Evolutionary conservation across 768 basidiomycete genomes (phyloP), one percentile per base, ranked within the genome.

Genomic region (Lanmaoa pseudosensibilis): DNA sequence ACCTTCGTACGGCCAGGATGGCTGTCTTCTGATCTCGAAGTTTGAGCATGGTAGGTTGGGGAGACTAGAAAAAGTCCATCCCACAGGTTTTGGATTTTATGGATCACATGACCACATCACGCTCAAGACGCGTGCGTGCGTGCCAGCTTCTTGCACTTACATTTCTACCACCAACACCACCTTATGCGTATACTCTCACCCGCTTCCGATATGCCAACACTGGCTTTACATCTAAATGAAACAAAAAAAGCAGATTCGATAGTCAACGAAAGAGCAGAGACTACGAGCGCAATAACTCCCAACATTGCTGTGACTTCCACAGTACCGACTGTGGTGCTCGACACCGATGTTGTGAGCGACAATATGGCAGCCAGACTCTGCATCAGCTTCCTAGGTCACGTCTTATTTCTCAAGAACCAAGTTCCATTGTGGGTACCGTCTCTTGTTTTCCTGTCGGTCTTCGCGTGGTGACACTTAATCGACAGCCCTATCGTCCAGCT

Each of bases 331-430:
- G 71, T 83, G 36, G 46, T 58, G 27, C 74, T 91, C 34, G 80
- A 87, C 44, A 65, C 76, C 4, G 80, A 84, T 11, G 56, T 62
- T 2, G 78, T 92, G 19, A 78, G 80, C 21, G 82, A 83, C 53
- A 73, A 72, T 6, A 76, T 87, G 68, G 90, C 90, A 11, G 83
- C 86, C 1, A 78, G 79, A 21, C 78, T 92, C 2, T 83, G 87
- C 3, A 75, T 78, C 13, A 82, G 80, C 55, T 69, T 90, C 27
- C 73, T 92, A 0, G 83, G 83, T 0, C 88, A 91, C 65, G 78
- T 90, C 2, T 68, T 92, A 18, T 92, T 88, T 65, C 73, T 92
- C 53, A 92, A 92, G 68, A 86, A 81, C 59, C 90, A 92, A 62
- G 77, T 91, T 0, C 90, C 89, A 1, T 84, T 91, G 89, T 91